Evolutionary conservation across 2,329 filamentous ascomycete species (phyloP).

Genomic region (Trichophyton verrucosum): DNA sequence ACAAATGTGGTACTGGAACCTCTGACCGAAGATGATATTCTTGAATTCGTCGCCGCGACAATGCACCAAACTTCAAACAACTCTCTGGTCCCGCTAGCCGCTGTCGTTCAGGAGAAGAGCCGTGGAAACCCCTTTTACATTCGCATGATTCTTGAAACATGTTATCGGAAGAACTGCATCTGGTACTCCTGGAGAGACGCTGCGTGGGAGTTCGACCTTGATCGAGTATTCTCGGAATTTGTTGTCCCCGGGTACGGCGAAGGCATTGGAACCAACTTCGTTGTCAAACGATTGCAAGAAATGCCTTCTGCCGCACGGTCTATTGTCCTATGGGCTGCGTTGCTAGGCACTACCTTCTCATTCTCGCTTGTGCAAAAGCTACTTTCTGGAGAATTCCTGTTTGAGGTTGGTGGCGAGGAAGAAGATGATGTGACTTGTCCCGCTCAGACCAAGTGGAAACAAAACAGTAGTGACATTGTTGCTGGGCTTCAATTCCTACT

Average conservation of each 20-base stretch:
- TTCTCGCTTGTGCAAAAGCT: slow-evolving; percentile 69
- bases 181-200: slow-evolving; percentile 81
- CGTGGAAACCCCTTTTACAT: slow-evolving; percentile 84
- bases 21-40: slow-evolving; percentile 65
- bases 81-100: slow-evolving; percentile 62
- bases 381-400: slow-evolving; percentile 61
- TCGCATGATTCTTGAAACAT: slow-evolving; percentile 77
- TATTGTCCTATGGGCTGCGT: slow-evolving; percentile 73
- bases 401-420: slow-evolving; percentile 37
- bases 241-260: slow-evolving; percentile 65
- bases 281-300: slow-evolving; percentile 64
- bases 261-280: slow-evolving; percentile 69
- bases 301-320: slow-evolving; percentile 60
- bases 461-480: slow-evolving; percentile 52
- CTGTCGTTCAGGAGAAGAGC: slow-evolving; percentile 80
- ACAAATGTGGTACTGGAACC: slow-evolving; percentile 62
- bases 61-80: slow-evolving; percentile 58
- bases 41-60: slow-evolving; percentile 69
- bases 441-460: slow-evolving; percentile 38
- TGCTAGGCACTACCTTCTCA: slow-evolving; percentile 71
- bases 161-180: slow-evolving; percentile 74
- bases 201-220: slow-evolving; percentile 73
- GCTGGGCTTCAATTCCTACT: slow-evolving; percentile 72
- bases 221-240: slow-evolving; percentile 76
- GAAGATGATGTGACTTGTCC: slow-evolving; percentile 25